phyloP scores from a whole-genome alignment of 345 rosid genomes.

The Euphorbia pulcherrima region DNA sequence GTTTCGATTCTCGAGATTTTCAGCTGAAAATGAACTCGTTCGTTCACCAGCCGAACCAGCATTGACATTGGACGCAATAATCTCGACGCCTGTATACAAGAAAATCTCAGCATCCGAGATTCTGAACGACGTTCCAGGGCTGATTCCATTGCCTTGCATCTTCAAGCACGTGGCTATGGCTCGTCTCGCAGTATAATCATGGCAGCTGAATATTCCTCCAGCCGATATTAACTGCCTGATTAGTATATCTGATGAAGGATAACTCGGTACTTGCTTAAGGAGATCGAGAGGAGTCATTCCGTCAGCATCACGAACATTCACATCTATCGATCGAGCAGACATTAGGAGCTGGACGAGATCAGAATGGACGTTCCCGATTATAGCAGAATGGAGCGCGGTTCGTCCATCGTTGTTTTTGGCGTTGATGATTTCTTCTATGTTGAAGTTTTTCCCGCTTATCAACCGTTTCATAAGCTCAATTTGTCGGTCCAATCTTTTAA shows the following conservation, averaged over 20 bases:
- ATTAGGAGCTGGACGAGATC: constrained; percentile 67
- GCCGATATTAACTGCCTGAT: constrained; percentile 67
- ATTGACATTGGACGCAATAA: constrained; percentile 37
- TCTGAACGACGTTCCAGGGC: constrained; percentile 79
- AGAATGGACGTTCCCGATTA: constrained; percentile 55
- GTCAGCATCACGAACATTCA: constrained; percentile 54
- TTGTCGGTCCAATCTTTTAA: constrained; percentile 72
- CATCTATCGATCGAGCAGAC: constrained; percentile 55
- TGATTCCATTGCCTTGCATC: constrained; percentile 57
- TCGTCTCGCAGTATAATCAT: constrained; percentile 49
- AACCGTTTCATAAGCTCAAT: constrained; percentile 60
- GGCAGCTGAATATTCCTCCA: constrained; percentile 59
- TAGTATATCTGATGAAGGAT: constrained; percentile 62
- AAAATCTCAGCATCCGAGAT: constrained; percentile 69
- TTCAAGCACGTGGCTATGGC: constrained; percentile 64
- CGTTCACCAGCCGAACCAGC: constrained; percentile 37
- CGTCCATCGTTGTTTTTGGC: constrained; percentile 58
- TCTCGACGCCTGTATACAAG: constrained; percentile 51
- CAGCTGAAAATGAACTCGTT: constrained; percentile 49
- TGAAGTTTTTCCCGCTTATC: constrained; percentile 29
- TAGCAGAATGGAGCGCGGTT: constrained; percentile 81
- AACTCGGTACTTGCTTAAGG: constrained; percentile 55
- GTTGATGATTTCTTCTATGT: constrained; percentile 47
- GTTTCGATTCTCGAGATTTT: constrained; percentile 37
- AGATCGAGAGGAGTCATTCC: constrained; percentile 87